Evolutionary conservation across 140 eudicot species (phyloP), one percentile per base, ranked within the genome.

Genomic region (Anethum foeniculum): DNA sequence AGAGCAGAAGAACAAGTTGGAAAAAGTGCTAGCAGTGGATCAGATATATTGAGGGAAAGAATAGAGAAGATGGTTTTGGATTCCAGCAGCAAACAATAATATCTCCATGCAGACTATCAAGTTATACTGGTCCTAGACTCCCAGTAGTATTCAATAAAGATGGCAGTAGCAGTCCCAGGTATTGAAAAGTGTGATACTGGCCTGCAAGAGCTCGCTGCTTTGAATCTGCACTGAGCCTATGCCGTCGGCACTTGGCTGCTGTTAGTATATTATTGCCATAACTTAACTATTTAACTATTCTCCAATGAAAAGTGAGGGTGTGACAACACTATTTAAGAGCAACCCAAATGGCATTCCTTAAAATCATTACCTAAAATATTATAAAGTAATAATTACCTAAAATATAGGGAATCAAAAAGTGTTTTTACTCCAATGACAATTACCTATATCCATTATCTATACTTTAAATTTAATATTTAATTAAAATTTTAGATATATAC

Each of bases 1-100:
- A 86, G 87, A 81, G 81, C 75, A 16, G 85, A 85, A 28, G 54
- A 48, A 77, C 76, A 82, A 85, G 81, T 72, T 81, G 51, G 81
- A 38, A 13, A 71, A 71, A 71, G 43, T 34, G 25, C 25, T 52
- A 21, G 30, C 46, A 71, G 32, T 10, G 77, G 14, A 71, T 0
- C 19, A 9, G 10, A 27, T 47, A 23, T 23, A 10, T 19, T 27
- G 78, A 21, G 13, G 25, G 15, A 74, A 41, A 74, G 56, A 74
- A 43, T n/a, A 47, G 36, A 74, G 38, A 43, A 74, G 21, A 74
- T 74, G 78, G 54, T 23, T 4, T n/a, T 74, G 56, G 56, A 74
- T 74, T 74, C 58, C 11, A 74, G 54, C 56, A 43, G 32, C 18
- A 43, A 43, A 41, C 1, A 74, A 74, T 43, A 28, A 4, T 43